Conservation (phyloP, 441 rosid genomes). For the Hura crepitans region DNA sequence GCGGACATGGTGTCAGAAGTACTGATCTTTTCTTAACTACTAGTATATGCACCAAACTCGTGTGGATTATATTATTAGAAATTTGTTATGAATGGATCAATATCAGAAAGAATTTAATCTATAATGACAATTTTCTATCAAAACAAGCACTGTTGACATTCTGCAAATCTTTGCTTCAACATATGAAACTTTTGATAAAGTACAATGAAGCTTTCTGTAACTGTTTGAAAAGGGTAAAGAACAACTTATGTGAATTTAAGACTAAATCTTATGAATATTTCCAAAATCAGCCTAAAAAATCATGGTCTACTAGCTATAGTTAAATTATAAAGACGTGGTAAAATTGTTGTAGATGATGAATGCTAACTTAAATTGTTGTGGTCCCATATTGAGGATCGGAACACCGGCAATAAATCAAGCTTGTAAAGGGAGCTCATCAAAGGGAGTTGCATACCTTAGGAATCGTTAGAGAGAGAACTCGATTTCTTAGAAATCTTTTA, state of each 20-base stretch:
- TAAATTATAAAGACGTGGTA: background rate
- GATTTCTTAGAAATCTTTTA: too few relatives aligned
- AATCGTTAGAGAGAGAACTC: too few relatives aligned
- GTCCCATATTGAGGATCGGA: too few relatives aligned
- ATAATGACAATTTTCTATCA: background rate
- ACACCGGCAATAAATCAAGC: too few relatives aligned
- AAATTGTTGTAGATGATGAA: background rate
- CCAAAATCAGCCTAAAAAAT: background rate
- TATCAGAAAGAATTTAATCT: background rate
- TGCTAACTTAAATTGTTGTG: background rate
- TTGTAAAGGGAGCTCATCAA: too few relatives aligned
- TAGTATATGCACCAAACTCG: background rate
- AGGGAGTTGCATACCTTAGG: too few relatives aligned
- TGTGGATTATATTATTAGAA: background rate
- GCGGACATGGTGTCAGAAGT: background rate
- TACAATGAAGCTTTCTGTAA: background rate
- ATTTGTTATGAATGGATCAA: background rate
- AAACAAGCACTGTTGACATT: background rate
- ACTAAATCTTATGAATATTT: background rate
- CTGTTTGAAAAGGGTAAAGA: background rate
- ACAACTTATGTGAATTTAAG: background rate
- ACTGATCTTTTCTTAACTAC: background rate
- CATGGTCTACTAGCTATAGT: background rate
- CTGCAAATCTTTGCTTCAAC: background rate
- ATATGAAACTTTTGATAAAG: slow-evolving; percentile 1